Evolutionary conservation across 805 yeast species (phyloP), one percentile per base, ranked within the genome.

Genomic region (Dipodascus geniculatus): DNA sequence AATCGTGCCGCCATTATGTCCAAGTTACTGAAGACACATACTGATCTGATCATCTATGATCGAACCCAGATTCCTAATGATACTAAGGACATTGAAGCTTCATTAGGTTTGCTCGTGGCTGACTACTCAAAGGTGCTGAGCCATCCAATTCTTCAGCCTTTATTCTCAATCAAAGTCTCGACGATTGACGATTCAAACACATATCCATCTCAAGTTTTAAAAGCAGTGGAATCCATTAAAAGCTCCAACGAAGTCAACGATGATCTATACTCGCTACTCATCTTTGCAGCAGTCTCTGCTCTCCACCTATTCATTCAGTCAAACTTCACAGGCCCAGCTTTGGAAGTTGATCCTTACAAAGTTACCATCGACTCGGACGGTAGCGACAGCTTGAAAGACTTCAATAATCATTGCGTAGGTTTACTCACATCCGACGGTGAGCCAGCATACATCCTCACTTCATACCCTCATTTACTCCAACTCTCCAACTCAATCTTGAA

Each of bases 311-410:
- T 85, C 63, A 70, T 85, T 16, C 95, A 87, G 65, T 68, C 77
- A 51, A 90, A 90, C 65, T 87, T 76, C 67, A 87, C 96, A 0
- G 97, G 97, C 6, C 96, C 96, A 3, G 74, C 77, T 23, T 61
- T 80, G 1, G 74, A 75, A 2, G 59, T 71, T 22, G 67, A 66
- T 2, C 60, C 74, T 2, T 61, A 62, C 35, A 62, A 69, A n/a
- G 50, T 61, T 61, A 54, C 42, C 49, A 64, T 42, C 70, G 64
- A 51, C 42, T 54, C 19, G 71, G 68, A 22, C 16, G 51, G 49
- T 8, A 3, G 4, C 17, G 48, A 22, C 47, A 48, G 6, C 11
- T 51, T 22, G 44, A 48, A 22, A 51, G 19, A 33, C 49, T 51
- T 54, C 47, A 28, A 52, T 4, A 20, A 38, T 2, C 33, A 51